Evolutionary conservation across 164 flowering plant species (phyloP), one percentile per base, ranked within the genome.

Genomic region (Magnolia kwangsiensis): DNA sequence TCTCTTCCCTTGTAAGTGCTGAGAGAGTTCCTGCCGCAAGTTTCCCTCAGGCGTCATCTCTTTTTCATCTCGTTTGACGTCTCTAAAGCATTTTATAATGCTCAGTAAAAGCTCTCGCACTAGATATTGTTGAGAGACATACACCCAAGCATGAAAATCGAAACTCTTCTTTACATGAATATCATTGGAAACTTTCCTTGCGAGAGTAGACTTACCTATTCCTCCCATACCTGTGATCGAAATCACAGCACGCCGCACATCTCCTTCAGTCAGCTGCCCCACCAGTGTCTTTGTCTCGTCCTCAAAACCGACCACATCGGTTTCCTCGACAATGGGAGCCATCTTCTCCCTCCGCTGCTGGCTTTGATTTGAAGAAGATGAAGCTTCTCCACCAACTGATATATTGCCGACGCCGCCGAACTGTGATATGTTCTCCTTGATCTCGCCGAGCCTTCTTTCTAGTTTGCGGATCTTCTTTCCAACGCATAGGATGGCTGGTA

Each of bases 271-370:
- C 13, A 88, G 64, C 89, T 85, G 83, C 8, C 81, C 75, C 58
- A 82, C 83, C 4, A 86, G 50, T 77, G 79, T 85, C 63, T 74
- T 49, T 1, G 79, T 78, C 55, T 85, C 87, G 0, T 59, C 84
- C 68, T 86, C 91, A 69, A 88, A 51, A 51, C 89, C 89, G 13
- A 86, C 86, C 29, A 86, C 85, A 58, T 79, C 78, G 21, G 77
- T 74, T 63, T 83, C 87, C 63, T 88, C 88, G 58, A 80, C 84
- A 16, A 78, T 72, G 0, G 80, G 81, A 20, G 84, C 80, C 67
- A 82, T 37, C 45, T 37, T 37, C 45, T 37, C 45, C 45, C 45
- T 86, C 86, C 82, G 82, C 63, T 82, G 67, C 64, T 27, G 66
- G 59, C 59, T 73, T 14, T 69, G 74, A 21, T 77, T 67, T 18